Conservation (phyloP, 225 moss, liverwort and hornwort species). For the Physcomitrium patens region DNA sequence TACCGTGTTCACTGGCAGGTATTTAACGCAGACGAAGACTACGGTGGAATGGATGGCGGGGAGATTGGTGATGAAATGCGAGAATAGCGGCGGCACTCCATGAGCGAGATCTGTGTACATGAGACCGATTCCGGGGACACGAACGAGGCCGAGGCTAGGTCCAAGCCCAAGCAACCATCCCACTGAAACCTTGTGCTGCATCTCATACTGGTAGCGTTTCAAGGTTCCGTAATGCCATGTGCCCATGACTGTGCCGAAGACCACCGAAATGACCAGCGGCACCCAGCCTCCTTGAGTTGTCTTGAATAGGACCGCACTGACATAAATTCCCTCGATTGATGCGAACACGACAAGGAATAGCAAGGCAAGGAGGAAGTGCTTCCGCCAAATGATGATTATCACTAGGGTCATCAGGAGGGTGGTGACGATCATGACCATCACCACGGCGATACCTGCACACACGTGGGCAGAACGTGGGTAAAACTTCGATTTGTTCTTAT, state of each 20-base stretch:
- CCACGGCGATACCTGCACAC: slow-evolving; percentile 79
- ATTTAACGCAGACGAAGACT: slow-evolving; percentile 90
- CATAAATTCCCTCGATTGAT: slow-evolving; percentile 70
- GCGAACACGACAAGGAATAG: slow-evolving; percentile 62
- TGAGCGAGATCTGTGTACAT: slow-evolving; percentile 91
- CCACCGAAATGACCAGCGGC: slow-evolving; percentile 79
- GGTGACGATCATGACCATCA: slow-evolving; percentile 88
- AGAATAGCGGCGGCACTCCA: slow-evolving; percentile 89
- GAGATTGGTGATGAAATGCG: slow-evolving; percentile 95
- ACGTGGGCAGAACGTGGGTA: background rate
- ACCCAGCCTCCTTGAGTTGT: slow-evolving; percentile 91
- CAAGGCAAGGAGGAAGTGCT: slow-evolving; percentile 48
- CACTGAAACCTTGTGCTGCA: slow-evolving; percentile 90
- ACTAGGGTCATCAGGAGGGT: slow-evolving; percentile 75
- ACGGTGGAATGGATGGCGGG: slow-evolving; percentile 91
- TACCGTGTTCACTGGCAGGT: slow-evolving; percentile 78
- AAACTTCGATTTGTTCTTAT: background rate
- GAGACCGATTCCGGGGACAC: slow-evolving; percentile 91
- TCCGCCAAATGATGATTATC: slow-evolving; percentile 84
- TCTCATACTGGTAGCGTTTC: slow-evolving; percentile 85
- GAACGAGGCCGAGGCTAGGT: slow-evolving; percentile 80
- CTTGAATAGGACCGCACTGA: slow-evolving; percentile 87
- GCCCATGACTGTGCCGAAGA: slow-evolving; percentile 75
- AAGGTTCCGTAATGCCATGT: slow-evolving; percentile 89
- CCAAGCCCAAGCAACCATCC: slow-evolving; percentile 89